A percentile compares a stretch with the other conserved stretches of the same genome.
Conservation (phyloP, 768 basidiomycete species). For the Phanerodontia chrysosporium region DNA sequence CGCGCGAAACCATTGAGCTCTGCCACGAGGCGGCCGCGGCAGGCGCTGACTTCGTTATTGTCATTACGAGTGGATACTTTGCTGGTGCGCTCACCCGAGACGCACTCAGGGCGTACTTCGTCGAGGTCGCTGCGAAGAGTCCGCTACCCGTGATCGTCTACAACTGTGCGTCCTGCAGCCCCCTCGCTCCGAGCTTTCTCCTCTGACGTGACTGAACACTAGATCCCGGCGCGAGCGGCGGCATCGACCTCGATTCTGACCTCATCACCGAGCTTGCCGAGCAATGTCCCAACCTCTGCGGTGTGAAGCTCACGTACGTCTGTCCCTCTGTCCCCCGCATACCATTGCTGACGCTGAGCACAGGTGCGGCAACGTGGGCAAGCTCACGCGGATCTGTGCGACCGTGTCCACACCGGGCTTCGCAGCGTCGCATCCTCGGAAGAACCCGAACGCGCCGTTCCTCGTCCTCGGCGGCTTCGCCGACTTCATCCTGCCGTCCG, state of each 20-base stretch:
- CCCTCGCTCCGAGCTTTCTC: neutral
- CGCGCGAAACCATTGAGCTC: slow-evolving; percentile 76
- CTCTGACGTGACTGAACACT: slow-evolving; percentile 4
- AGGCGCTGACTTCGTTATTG: slow-evolving; percentile 85
- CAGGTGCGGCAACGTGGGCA: slow-evolving; percentile 90
- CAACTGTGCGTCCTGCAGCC: slow-evolving; percentile 56
- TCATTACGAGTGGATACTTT: slow-evolving; percentile 86
- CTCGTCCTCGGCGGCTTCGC: slow-evolving; percentile 82
- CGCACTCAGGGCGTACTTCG: slow-evolving; percentile 77
- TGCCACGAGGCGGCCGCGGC: slow-evolving; percentile 73
- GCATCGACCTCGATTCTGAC: slow-evolving; percentile 90
- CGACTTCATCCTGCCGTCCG: slow-evolving; percentile 77
- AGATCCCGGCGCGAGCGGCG: slow-evolving; percentile 86
- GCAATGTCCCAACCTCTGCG: slow-evolving; percentile 73
- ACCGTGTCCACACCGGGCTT: slow-evolving; percentile 58
- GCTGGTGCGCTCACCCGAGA: slow-evolving; percentile 62
- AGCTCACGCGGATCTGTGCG: slow-evolving; percentile 80
- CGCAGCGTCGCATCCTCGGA: slow-evolving; percentile 57
- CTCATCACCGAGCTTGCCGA: slow-evolving; percentile 75
- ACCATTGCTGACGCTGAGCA: neutral
- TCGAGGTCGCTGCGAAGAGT: slow-evolving; percentile 72
- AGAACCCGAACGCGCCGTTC: slow-evolving; percentile 65
- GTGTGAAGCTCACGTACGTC: slow-evolving; percentile 86
- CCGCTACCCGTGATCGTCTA: slow-evolving; percentile 88
- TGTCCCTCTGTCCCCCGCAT: neutral